phyloP scores from a whole-genome alignment of 1,139 yeast genomes.

The Pichia kudriavzevii region DNA sequence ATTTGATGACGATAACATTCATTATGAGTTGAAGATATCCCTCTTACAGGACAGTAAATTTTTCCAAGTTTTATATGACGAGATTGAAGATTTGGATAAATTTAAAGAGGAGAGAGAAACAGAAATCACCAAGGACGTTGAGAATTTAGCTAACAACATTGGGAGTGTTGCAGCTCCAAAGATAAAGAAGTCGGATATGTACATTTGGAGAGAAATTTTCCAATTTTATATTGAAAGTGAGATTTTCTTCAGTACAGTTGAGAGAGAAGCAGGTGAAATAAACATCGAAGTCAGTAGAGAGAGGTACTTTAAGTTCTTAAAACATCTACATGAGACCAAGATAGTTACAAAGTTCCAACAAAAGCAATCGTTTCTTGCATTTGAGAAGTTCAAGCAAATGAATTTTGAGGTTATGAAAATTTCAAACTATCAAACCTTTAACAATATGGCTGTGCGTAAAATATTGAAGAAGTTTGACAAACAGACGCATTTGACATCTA shows the following conservation, averaged over 20 bases:
- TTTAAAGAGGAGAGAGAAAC: constrained; percentile 40
- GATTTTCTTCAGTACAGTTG: constrained; percentile 54
- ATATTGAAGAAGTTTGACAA: constrained; percentile 71
- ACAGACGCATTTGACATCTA: constrained; percentile 52
- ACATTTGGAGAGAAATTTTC: constrained; percentile 67
- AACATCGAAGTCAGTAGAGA: constrained; percentile 29
- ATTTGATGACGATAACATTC: constrained; percentile 19
- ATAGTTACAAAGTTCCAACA: constrained; percentile 40
- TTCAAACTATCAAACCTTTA: constrained; percentile 54
- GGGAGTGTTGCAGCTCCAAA: constrained; percentile 36
- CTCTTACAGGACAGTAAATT: constrained; percentile 40
- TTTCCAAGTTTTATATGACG: constrained; percentile 51
- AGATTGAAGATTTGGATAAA: constrained; percentile 42
- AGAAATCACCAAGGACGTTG: constrained; percentile 38
- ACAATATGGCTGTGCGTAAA: constrained; percentile 56
- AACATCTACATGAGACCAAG: constrained; percentile 32
- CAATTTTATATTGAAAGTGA: constrained; percentile 58
- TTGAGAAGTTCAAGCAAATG: constrained; percentile 42
- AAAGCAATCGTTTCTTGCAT: constrained; percentile 41
- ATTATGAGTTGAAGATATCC: constrained; percentile 27
- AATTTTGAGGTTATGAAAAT: constrained; percentile 52
- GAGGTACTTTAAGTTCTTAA: constrained; percentile 36
- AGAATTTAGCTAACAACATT: constrained; percentile 35
- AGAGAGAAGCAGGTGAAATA: constrained; percentile 37
- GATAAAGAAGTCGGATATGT: constrained; percentile 46